These are phyloP conservation scores for Lagenidium giganteum DNA, from an alignment of 352 stramenopile genomes.

Conservation along the genomic window DNA sequence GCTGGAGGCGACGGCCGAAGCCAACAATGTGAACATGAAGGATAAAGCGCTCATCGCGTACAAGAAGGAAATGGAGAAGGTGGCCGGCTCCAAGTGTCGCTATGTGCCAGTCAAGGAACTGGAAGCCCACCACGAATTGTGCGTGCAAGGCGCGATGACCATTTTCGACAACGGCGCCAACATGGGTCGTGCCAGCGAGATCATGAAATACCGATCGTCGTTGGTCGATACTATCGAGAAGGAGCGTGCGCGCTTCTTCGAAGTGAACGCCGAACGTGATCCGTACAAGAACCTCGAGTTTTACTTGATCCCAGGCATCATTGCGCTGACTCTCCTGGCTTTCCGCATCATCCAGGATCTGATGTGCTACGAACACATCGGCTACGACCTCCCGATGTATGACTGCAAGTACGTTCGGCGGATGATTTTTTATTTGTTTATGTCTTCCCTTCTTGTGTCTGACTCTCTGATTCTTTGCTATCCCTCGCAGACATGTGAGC, in stretches of 20 bases:
- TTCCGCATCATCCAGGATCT: conserved; percentile 75
- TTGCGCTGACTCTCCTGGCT: conserved; percentile 85
- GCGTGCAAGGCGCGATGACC: conserved; percentile 58
- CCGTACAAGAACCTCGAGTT: conserved; percentile 90
- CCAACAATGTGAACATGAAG: conserved; percentile 94
- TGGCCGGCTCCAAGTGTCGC: conserved; percentile 64
- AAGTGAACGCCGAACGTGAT: conserved; percentile 92
- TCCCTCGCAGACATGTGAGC: conserved; percentile 56
- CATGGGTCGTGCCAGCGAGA: conserved; percentile 88
- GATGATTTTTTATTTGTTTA: conserved; percentile 3
- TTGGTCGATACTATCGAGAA: conserved; percentile 86
- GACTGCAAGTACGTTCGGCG: conserved; percentile 68
- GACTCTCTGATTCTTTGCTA: conserved; percentile 5
- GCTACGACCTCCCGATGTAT: conserved; percentile 69
- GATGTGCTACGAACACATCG: conserved; percentile 64
- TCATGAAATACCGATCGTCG: conserved; percentile 74
- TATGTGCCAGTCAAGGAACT: conserved; percentile 89
- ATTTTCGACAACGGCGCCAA: conserved; percentile 92
- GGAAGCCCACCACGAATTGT: conserved; percentile 78
- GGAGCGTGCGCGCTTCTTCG: conserved; percentile 82
- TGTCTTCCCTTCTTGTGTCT: background rate
- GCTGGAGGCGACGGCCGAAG: conserved; percentile 93
- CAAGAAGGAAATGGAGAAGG: conserved; percentile 88
- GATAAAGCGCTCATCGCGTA: conserved; percentile 80
- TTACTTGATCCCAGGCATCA: conserved; percentile 85